A percentile compares a stretch with the other conserved stretches of the same genome.
Conservation (phyloP, 768 basidiomycete genomes). For the Mycena chlorophos region DNA sequence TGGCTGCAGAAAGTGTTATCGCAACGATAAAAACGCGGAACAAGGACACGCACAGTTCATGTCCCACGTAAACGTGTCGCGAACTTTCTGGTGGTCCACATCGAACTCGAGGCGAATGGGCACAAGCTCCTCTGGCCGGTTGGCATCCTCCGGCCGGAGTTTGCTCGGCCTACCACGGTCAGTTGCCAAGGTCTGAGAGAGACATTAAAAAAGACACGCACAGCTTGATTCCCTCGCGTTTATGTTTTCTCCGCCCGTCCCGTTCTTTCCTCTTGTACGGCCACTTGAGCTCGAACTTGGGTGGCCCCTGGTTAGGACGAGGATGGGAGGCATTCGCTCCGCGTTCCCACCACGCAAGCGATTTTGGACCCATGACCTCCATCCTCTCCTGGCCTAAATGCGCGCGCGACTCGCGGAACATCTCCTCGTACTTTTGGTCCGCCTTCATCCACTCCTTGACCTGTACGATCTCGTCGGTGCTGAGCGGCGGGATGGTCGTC, state of each 20-base stretch:
- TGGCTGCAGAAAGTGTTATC: conserved; percentile 49
- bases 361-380: conserved; percentile 42
- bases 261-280: conserved; percentile 42
- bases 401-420: conserved; percentile 49
- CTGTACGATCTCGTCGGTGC: conserved; percentile 47
- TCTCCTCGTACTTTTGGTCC: conserved; percentile 59
- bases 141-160: conserved; percentile 53
- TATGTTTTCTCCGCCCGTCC: conserved; percentile 47
- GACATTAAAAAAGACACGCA: conserved; percentile 51
- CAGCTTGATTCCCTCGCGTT: conserved; percentile 73
- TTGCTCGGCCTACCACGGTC: conserved; percentile 54
- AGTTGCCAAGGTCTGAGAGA: conserved; percentile 14
- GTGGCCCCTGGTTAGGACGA: conserved; percentile 44
- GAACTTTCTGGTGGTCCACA: conserved; percentile 89
- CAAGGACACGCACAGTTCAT: conserved; percentile 67
- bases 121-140: conserved; percentile 78
- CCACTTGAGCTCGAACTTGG: conserved; percentile 55
- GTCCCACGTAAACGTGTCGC: conserved; percentile 98
- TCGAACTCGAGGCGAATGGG: conserved; percentile 97
- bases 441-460: conserved; percentile 63
- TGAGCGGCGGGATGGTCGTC: conserved; percentile 54
- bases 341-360: conserved; percentile 65
- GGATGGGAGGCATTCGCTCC: conserved; percentile 42
- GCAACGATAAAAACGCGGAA: neutral
- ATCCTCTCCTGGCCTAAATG: conserved; percentile 54